phyloP scores from a whole-genome alignment of 495 filamentous ascomycete genomes.

The Hyaloscypha hepaticicola region DNA sequence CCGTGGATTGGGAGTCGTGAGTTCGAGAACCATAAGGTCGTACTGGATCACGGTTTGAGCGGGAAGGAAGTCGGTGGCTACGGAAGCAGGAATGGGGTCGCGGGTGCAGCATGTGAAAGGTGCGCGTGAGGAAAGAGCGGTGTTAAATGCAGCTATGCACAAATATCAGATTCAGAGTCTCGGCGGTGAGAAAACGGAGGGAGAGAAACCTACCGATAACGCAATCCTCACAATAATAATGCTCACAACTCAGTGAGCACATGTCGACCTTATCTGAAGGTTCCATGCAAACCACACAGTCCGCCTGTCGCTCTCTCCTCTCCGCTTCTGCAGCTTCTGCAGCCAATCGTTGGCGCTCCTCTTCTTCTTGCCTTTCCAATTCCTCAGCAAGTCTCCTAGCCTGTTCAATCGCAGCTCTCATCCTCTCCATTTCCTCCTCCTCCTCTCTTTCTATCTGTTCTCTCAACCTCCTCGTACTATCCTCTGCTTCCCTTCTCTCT shows the following conservation, averaged over 20 bases:
- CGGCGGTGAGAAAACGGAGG: too few relatives aligned
- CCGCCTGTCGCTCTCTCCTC: slow-evolving; percentile 2
- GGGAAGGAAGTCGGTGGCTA: not conserved
- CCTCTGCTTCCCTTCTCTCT: not conserved
- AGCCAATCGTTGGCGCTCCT: slow-evolving; percentile 5
- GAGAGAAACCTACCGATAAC: slow-evolving; percentile 7
- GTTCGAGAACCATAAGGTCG: slow-evolving; percentile 6
- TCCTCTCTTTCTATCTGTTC: slow-evolving; percentile 2
- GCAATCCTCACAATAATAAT: slow-evolving; percentile 9
- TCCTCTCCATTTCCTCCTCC: slow-evolving; percentile 7
- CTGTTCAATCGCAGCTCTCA: not conserved
- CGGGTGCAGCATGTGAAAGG: slow-evolving; percentile 17
- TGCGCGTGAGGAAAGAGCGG: slow-evolving; percentile 5
- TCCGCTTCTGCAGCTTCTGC: slow-evolving; percentile 9
- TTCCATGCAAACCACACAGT: slow-evolving; percentile 15
- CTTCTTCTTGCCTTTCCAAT: slow-evolving; percentile 2
- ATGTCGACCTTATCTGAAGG: not conserved
- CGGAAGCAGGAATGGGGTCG: not conserved
- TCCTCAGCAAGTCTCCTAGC: slow-evolving; percentile 2
- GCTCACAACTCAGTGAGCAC: not conserved
- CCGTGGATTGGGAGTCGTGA: slow-evolving; percentile 13
- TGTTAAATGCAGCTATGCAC: slow-evolving; percentile 15
- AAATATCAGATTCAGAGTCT: not conserved
- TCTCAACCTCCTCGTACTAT: not conserved
- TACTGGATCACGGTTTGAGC: not conserved